These are phyloP conservation scores for Phytopythium cucurbitacearum DNA, from an alignment of 352 stramenopile species.

Conservation along the genomic window DNA sequence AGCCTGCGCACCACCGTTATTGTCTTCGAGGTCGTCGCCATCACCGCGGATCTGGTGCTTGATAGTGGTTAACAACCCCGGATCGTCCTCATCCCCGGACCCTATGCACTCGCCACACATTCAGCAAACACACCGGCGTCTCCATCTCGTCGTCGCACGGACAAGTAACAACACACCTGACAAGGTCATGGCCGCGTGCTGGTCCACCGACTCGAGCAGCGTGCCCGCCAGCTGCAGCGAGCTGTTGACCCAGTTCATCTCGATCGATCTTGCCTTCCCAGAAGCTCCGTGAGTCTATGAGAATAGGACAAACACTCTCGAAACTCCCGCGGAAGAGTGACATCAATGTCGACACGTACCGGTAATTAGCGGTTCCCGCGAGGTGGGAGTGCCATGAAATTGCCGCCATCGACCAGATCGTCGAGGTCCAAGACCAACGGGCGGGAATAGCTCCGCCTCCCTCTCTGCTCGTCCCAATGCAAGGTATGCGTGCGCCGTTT, in stretches of 20 bases:
- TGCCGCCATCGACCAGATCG: not conserved
- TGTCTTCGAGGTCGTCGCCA: not conserved
- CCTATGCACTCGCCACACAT: constrained; percentile 4
- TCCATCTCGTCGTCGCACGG: constrained; percentile 8
- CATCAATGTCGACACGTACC: not conserved
- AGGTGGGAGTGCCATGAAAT: no score
- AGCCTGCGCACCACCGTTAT: not conserved
- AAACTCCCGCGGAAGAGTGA: not conserved
- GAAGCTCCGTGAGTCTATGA: no score
- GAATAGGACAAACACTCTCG: not conserved
- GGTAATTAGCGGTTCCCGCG: not conserved
- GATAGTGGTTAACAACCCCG: constrained; percentile 20
- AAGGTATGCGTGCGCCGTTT: no score
- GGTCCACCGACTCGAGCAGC: constrained; percentile 83
- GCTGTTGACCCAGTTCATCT: constrained; percentile 85
- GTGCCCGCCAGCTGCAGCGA: constrained; percentile 76
- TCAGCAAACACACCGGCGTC: not conserved
- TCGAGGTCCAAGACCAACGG: no score
- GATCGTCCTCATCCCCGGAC: constrained; percentile 17
- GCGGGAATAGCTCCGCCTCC: no score
- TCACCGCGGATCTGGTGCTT: constrained; percentile 10
- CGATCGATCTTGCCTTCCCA: not conserved
- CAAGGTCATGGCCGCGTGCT: constrained; percentile 77
- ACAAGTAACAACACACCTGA: constrained; percentile 18
- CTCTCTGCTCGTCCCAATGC: no score